Percentiles rank a stretch among this genome's conserved stretches.
These are phyloP conservation scores for Termitomyces titanicus DNA, from an alignment of 768 basidiomycete genomes.

Conservation along the genomic window DNA sequence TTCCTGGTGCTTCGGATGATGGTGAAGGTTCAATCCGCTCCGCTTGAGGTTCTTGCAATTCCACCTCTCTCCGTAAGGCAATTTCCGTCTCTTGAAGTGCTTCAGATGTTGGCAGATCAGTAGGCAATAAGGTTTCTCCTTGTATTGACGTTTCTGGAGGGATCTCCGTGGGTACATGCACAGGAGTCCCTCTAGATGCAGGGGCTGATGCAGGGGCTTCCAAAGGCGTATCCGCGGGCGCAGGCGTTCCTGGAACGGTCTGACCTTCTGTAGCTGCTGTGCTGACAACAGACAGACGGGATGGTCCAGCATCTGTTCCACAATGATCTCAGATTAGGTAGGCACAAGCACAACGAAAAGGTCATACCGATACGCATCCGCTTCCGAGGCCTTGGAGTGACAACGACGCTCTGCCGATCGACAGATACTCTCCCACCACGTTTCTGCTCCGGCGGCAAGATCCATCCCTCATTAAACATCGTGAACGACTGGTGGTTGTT, in stretches of 20 bases:
- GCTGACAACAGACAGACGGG: conserved; percentile 44
- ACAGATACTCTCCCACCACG: conserved; percentile 53
- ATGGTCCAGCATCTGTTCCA: conserved; percentile 32
- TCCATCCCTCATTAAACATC: conserved; percentile 86
- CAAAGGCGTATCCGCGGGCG: conserved; percentile 18
- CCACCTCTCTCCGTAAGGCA: not conserved
- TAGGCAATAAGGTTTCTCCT: not conserved
- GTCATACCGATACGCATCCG: conserved; percentile 41
- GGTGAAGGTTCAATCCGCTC: not conserved
- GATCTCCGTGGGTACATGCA: not conserved
- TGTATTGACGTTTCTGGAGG: not conserved
- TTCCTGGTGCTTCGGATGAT: not conserved
- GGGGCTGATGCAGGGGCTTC: not conserved
- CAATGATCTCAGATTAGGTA: not conserved
- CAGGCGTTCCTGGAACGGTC: conserved; percentile 24
- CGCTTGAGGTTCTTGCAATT: not conserved
- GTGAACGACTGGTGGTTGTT: conserved; percentile 72
- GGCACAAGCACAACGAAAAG: conserved; percentile 9
- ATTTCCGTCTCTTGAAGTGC: not conserved
- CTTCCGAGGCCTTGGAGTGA: conserved; percentile 52
- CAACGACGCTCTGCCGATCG: conserved; percentile 35
- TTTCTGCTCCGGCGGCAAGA: conserved; percentile 70
- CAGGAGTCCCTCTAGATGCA: not conserved
- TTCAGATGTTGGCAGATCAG: not conserved
- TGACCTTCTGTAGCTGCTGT: conserved; percentile 46